phyloP scores from a whole-genome alignment of 2,329 filamentous ascomycete genomes.

The Penicillium sp. region DNA sequence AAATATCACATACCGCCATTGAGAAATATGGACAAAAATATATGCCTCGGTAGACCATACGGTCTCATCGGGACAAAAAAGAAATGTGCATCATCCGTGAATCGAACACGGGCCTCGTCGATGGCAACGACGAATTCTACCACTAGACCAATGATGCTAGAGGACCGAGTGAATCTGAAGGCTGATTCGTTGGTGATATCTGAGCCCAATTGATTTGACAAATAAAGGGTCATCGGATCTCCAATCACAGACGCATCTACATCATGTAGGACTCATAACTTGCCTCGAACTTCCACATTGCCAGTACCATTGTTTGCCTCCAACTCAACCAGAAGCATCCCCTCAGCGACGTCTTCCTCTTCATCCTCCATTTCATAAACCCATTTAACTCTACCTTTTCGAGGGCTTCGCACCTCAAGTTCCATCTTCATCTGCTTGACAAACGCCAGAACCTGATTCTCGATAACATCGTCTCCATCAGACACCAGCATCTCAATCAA shows the following conservation, averaged over 20 bases:
- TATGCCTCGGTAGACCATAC: neutral
- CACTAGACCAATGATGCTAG: slow-evolving; percentile 47
- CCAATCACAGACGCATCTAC: too few species aligned
- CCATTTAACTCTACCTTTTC: slow-evolving; percentile 52
- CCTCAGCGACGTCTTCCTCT: slow-evolving; percentile 55
- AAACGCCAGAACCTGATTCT: slow-evolving; percentile 57
- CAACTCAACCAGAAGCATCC: slow-evolving; percentile 53
- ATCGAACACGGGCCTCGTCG: slow-evolving; percentile 50
- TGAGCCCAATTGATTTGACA: too few species aligned
- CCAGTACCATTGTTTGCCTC: slow-evolving; percentile 29
- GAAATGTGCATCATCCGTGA: slow-evolving; percentile 40
- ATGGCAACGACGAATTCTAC: slow-evolving; percentile 49
- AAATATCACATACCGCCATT: too few species aligned
- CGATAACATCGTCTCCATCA: slow-evolving; percentile 49
- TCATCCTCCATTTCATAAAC: slow-evolving; percentile 54
- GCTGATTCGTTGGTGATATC: slow-evolving; percentile 12
- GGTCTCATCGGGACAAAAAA: slow-evolving; percentile 6
- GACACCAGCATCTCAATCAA: slow-evolving; percentile 60
- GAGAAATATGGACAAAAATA: neutral
- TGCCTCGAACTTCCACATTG: slow-evolving; percentile 30
- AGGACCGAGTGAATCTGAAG: neutral
- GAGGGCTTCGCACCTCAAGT: slow-evolving; percentile 57
- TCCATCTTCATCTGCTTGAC: slow-evolving; percentile 71
- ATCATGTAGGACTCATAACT: slow-evolving; percentile 20
- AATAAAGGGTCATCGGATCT: too few species aligned